phyloP scores from a whole-genome alignment of 2,329 filamentous ascomycete species.

The Calonectria montana region DNA sequence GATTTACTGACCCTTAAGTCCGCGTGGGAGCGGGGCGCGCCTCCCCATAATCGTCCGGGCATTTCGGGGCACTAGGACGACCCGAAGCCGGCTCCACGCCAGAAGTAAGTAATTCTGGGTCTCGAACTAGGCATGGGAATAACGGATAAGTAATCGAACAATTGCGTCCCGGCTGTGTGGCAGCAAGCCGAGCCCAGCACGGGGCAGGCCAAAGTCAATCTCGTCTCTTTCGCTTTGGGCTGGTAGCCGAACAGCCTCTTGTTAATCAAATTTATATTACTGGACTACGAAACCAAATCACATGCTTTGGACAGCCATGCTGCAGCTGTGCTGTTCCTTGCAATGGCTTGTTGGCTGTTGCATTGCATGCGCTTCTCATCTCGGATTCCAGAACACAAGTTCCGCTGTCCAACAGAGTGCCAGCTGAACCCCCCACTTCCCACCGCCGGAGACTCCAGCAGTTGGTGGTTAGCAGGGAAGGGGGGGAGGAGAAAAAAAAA shows the following conservation, averaged over 20 bases:
- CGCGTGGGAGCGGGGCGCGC: conserved; percentile 31
- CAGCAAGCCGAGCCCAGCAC: not conserved
- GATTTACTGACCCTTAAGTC: conserved; percentile 40
- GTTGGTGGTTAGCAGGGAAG: not conserved
- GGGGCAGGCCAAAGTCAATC: not conserved
- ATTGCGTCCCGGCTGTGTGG: conserved; percentile 1
- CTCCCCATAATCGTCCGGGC: conserved; percentile 26
- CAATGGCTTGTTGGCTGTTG: not conserved
- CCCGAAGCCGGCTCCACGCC: conserved; percentile 30
- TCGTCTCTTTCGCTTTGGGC: not conserved
- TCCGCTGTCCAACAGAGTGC: not conserved
- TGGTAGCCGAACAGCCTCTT: not conserved
- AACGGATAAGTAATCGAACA: conserved; percentile 2
- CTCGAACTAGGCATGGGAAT: not conserved
- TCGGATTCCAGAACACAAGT: conserved; percentile 1
- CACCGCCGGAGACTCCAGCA: not conserved
- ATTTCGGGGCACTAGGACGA: conserved; percentile 31
- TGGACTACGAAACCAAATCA: not conserved
- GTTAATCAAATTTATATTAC: not conserved
- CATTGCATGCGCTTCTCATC: not conserved
- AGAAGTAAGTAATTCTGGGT: conserved; percentile 28
- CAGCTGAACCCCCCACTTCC: not conserved
- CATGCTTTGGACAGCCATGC: not conserved
- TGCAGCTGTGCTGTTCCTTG: not conserved
- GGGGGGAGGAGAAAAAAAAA: not conserved